Percentiles rank a stretch among this genome's conserved stretches.
phyloP scores from a whole-genome alignment of 2,329 filamentous ascomycete genomes.

The Colletotrichum godetiae region DNA sequence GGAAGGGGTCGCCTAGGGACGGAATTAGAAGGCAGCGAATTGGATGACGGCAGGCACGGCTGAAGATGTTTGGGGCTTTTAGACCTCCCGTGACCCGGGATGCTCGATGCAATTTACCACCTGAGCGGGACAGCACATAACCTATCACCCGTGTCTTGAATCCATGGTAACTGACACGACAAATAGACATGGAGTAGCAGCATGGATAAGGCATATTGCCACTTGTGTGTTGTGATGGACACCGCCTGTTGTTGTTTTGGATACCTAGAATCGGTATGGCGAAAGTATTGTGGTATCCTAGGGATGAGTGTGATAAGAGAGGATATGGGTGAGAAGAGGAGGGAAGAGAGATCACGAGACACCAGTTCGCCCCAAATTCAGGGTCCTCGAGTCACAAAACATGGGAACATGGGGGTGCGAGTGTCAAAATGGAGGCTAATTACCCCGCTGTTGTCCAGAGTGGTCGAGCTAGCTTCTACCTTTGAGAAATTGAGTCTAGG shows the following conservation, averaged over 20 bases:
- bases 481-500: no score
- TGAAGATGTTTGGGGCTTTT: slow-evolving; percentile 2
- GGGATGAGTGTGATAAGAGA: neutral
- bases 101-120: slow-evolving; percentile 13
- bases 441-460: slow-evolving; percentile 11
- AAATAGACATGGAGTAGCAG: neutral
- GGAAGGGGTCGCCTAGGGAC: neutral
- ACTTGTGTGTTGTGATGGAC: neutral
- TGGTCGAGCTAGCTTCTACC: neutral
- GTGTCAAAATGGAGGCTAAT: neutral
- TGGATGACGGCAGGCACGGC: slow-evolving; percentile 10
- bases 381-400: slow-evolving; percentile 17
- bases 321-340: neutral
- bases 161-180: no score
- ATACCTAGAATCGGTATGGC: neutral
- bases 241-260: slow-evolving; percentile 4
- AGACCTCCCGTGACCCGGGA: neutral
- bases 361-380: slow-evolving; percentile 22
- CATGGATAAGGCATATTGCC: neutral
- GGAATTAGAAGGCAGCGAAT: slow-evolving; percentile 12
- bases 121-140: neutral
- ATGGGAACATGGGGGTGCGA: neutral
- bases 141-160: neutral
- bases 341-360: neutral
- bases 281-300: neutral